Evolutionary conservation across 768 basidiomycete genomes (phyloP), one percentile per base, ranked within the genome.

Genomic region (Russula vinacea): DNA sequence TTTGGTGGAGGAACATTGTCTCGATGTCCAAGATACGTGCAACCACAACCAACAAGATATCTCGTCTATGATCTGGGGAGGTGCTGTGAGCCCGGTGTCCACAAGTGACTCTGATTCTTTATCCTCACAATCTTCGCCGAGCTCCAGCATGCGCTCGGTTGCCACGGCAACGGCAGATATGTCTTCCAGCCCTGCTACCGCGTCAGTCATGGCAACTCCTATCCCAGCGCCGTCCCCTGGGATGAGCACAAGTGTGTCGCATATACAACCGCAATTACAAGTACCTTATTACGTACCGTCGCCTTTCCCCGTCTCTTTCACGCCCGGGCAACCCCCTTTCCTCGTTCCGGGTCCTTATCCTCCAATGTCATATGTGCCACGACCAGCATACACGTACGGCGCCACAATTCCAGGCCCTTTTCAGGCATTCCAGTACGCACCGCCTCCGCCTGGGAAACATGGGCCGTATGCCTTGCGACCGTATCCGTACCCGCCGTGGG

Each of bases 251-350:
- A 69, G 70, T 47, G 60, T 72, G 45, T 69, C 74, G 26, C 69
- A 71, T 35, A 56, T 61, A 29, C 68, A 68, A 26, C 69, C 67
- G 3, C 67, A 66, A 24, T 54, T 62, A 5, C 64, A 63, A 51
- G 71, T 74, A 35, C 76, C 77, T 10, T 80, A 77, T 68, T 79
- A 78, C 62, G 69, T 76, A 69, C 74, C 75, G 13, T 71, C 74
- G 13, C 74, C 78, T 1, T 76, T 74, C 65, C 58, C 71, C n/a
- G 69, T 76, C 64, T 70, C 74, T 17, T 72, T 70, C 8, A 69
- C 68, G 24, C 53, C 62, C 14, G 60, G 55, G 19, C 67, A 66
- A 45, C 69, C 67, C n/a, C 70, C 68, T 35, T 62, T 65, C 64
- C 68, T 55, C 51, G 58, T 62, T 52, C 35, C 71, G 8, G 60